Evolutionary conservation across 345 rosid genomes (phyloP).

Genomic region (Cardiospermum halicacabum): DNA sequence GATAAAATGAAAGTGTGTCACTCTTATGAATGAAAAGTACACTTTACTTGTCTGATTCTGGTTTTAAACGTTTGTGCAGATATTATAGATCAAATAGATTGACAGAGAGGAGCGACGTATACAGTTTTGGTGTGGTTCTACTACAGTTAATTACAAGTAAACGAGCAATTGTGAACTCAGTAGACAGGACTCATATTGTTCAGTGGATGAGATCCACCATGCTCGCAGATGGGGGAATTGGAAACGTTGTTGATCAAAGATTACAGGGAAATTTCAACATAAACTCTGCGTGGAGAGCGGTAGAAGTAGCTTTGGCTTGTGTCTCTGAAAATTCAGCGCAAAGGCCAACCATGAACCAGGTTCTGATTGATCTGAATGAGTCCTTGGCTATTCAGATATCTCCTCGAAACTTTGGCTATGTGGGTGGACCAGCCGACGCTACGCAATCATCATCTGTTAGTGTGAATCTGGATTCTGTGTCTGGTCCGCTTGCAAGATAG

Average conservation of each 20-base stretch:
- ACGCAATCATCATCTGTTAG: no score
- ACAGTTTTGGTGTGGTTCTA: slow-evolving; percentile 43
- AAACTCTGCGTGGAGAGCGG: slow-evolving; percentile 37
- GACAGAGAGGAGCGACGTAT: slow-evolving; percentile 38
- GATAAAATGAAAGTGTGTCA: no score
- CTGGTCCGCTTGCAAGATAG: no score
- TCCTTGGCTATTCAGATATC: no score
- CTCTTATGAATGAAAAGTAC: no score
- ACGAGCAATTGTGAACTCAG: slow-evolving; percentile 16
- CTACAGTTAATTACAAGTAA: slow-evolving; percentile 33
- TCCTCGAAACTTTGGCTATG: no score
- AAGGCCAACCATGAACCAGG: slow-evolving; percentile 12
- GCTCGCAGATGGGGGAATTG: slow-evolving; percentile 38
- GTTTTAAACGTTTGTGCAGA: slow-evolving; percentile 7
- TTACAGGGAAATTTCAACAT: slow-evolving; percentile 29
- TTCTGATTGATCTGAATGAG: no score
- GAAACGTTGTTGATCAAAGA: slow-evolving; percentile 34
- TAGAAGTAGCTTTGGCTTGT: slow-evolving; percentile 46
- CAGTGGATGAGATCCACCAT: slow-evolving; percentile 28
- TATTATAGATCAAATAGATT: slow-evolving; percentile 22
- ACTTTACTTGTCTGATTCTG: not conserved
- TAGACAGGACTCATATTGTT: slow-evolving; percentile 18
- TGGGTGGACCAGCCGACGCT: no score
- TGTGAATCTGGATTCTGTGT: no score
- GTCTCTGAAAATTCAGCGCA: slow-evolving; percentile 20